A percentile compares a stretch with the other conserved stretches of the same genome.
phyloP scores from a whole-genome alignment of 2,329 filamentous ascomycete species.

The Cladorrhinum sp. region DNA sequence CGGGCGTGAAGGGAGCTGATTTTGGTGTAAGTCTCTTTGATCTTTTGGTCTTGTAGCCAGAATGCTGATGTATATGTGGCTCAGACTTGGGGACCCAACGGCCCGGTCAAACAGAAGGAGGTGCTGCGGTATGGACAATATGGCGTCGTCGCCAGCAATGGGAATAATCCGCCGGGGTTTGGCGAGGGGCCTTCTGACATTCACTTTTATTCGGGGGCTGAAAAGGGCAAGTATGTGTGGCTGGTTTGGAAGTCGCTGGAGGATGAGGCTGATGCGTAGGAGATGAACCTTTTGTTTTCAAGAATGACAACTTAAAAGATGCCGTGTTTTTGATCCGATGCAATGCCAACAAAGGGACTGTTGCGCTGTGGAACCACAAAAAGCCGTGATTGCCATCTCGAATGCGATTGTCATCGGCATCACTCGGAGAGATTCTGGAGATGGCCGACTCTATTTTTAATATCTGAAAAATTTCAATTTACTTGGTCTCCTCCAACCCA shows the following conservation, averaged over 20 bases:
- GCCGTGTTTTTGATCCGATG: too few species aligned
- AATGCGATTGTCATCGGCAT: too few species aligned
- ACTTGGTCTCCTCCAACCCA: neutral
- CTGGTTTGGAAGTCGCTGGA: slow-evolving; percentile 9
- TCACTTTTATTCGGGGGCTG: slow-evolving; percentile 11
- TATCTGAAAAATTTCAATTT: too few species aligned
- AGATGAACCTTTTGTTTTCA: neutral
- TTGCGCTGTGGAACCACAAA: too few species aligned
- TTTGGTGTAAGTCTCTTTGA: slow-evolving; percentile 10
- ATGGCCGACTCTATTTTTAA: too few species aligned
- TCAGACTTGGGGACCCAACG: slow-evolving; percentile 5
- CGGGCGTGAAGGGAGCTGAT: neutral
- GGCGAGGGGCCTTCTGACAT: slow-evolving; percentile 7
- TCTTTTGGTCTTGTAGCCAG: neutral
- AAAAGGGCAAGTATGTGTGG: slow-evolving; percentile 18
- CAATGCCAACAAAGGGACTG: too few species aligned
- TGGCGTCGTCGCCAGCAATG: slow-evolving; percentile 8
- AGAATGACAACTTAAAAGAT: too few species aligned
- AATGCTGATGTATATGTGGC: neutral
- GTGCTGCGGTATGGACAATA: slow-evolving; percentile 13
- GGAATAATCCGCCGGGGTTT: slow-evolving; percentile 7
- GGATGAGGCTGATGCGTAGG: neutral
- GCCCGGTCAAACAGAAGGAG: neutral
- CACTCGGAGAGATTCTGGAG: too few species aligned
- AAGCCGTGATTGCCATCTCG: too few species aligned